Evolutionary conservation across 768 basidiomycete genomes (phyloP).

Genomic region (Mycena capillaripes): DNA sequence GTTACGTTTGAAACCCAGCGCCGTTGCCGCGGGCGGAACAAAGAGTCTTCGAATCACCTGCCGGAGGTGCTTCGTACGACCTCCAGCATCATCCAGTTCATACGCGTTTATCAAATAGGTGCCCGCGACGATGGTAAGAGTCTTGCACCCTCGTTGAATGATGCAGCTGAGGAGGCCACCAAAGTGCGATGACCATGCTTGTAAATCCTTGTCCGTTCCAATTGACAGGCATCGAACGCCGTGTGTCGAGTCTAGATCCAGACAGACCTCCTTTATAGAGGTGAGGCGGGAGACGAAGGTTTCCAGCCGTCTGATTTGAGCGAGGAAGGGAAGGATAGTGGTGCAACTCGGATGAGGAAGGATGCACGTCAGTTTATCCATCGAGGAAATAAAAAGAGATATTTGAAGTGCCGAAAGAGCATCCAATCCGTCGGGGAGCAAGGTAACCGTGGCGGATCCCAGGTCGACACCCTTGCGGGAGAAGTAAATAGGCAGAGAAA

Average conservation of each 20-base stretch:
- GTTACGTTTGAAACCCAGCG: no score
- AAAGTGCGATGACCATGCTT: background rate
- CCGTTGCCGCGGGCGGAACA: no score
- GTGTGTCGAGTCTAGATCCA: background rate
- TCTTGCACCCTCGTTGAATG: background rate
- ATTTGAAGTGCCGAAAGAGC: background rate
- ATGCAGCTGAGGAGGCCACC: background rate
- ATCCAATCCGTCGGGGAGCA: background rate
- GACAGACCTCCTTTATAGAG: background rate
- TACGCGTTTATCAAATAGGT: background rate
- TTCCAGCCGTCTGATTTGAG: background rate
- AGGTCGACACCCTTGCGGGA: background rate
- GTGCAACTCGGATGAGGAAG: background rate
- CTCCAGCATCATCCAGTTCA: background rate
- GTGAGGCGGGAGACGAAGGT: background rate
- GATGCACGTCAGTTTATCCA: background rate
- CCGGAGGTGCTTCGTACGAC: no score
- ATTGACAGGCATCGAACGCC: background rate
- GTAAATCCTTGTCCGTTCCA: background rate
- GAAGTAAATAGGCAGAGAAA: no score
- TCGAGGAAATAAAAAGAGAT: background rate
- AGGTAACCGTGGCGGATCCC: background rate
- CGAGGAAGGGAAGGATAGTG: background rate
- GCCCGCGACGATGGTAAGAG: background rate
- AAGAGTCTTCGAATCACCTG: no score